Percentiles rank a stretch among this genome's conserved stretches.
Evolutionary conservation across 1,139 yeast species (phyloP).

Genomic region (Geotrichum reessii): DNA sequence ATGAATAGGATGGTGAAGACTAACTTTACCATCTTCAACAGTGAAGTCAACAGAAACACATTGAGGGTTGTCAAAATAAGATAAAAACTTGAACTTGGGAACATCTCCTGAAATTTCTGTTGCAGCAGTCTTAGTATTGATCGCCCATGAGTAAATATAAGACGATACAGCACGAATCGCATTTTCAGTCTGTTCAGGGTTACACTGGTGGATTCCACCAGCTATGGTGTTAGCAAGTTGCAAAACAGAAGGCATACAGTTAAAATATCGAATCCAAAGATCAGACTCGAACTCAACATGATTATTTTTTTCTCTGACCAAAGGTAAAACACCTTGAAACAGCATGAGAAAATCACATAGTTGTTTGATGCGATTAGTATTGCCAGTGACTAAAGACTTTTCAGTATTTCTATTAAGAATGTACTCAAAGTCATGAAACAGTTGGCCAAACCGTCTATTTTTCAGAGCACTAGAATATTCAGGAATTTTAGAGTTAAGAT

Average conservation of each 20-base stretch:
- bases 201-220: constrained; percentile 29
- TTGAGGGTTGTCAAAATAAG: constrained; percentile 12
- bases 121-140: not conserved
- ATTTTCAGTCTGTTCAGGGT: constrained; percentile 20
- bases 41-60: constrained; percentile 30
- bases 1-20: constrained; percentile 78
- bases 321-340: constrained; percentile 76
- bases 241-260: constrained; percentile 51
- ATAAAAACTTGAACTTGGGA: constrained; percentile 19
- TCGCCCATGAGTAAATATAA: constrained; percentile 31
- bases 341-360: constrained; percentile 60
- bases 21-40: constrained; percentile 48
- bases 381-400: constrained; percentile 38
- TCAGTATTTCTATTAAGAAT: constrained; percentile 64
- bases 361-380: constrained; percentile 37
- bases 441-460: constrained; percentile 77
- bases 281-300: constrained; percentile 91
- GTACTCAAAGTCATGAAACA: constrained; percentile 78
- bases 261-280: constrained; percentile 76
- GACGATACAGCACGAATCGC: constrained; percentile 28
- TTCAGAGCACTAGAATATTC: constrained; percentile 45
- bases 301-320: constrained; percentile 67
- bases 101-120: not conserved
- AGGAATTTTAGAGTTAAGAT: constrained; percentile 32
- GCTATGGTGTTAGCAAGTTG: constrained; percentile 38